Conservation (phyloP, 208 protist species). For the Trypanosoma rangeli region DNA sequence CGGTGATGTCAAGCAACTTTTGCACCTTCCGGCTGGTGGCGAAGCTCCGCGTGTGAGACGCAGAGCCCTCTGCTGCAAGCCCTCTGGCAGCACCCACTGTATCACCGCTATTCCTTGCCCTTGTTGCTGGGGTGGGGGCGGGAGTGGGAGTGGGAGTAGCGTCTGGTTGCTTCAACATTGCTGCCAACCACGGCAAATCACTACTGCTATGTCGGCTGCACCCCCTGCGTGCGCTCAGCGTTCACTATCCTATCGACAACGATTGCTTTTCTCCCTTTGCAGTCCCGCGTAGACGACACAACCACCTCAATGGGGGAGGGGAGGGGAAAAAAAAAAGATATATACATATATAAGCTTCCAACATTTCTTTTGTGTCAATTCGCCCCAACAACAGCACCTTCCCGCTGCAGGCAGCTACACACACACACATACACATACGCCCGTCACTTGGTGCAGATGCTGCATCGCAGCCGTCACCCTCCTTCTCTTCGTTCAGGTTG, state of each 20-base stretch:
- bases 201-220: background rate
- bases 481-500: background rate
- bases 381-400: background rate
- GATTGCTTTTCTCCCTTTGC: background rate
- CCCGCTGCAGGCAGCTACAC: background rate
- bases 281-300: background rate
- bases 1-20: conserved; percentile 57
- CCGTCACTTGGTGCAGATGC: background rate
- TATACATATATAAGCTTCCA: conserved; percentile 7
- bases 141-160: no score
- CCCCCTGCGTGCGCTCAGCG: background rate
- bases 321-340: conserved; percentile 4
- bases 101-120: background rate
- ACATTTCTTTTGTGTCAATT: background rate
- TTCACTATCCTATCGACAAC: background rate
- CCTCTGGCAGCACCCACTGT: background rate
- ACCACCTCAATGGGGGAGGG: conserved; percentile 2
- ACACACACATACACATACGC: background rate
- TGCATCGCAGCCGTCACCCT: background rate
- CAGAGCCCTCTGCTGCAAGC: background rate
- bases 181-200: background rate
- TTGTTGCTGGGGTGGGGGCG: background rate
- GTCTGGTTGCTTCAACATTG: background rate
- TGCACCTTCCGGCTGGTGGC: conserved; percentile 34
- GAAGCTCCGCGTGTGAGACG: conserved; percentile 26